Conservation (phyloP, 2,329 filamentous ascomycete species). For the Knufia fluminis region DNA sequence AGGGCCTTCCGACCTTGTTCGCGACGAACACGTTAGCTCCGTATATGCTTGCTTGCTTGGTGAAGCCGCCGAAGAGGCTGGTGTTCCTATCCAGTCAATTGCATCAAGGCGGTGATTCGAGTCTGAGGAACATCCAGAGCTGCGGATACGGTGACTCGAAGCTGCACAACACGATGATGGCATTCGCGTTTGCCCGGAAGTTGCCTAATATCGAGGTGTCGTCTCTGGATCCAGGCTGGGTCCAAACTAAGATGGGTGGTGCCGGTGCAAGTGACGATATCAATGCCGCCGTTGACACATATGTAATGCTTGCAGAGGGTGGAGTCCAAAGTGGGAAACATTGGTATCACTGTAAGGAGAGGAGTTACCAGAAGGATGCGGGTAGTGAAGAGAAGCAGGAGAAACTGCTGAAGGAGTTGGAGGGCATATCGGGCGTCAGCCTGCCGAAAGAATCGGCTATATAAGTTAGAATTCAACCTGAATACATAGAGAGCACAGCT, state of each 20-base stretch:
- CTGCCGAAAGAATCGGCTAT: constrained; percentile 2
- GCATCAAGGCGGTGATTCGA: constrained; percentile 41
- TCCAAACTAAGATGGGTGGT: constrained; percentile 47
- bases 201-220: constrained; percentile 40
- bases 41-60: constrained; percentile 46
- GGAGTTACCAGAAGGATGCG: constrained; percentile 22
- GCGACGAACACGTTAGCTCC: constrained; percentile 51
- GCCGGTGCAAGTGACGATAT: constrained; percentile 38
- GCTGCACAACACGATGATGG: constrained; percentile 47
- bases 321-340: constrained; percentile 32
- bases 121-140: constrained; percentile 29
- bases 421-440: constrained; percentile 22
- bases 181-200: constrained; percentile 44
- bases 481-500: no score
- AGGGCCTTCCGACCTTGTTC: constrained; percentile 43
- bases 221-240: constrained; percentile 46
- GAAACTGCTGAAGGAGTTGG: constrained; percentile 32
- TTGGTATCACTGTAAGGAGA: constrained; percentile 29
- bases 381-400: constrained; percentile 38
- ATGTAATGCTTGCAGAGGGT: constrained; percentile 41
- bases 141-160: constrained; percentile 48
- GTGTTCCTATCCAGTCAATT: constrained; percentile 45
- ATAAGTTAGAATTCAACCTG: no score
- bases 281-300: constrained; percentile 40
- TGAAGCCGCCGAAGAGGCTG: constrained; percentile 40